Conservation (phyloP, 345 rosid genomes). For the Crucihimalaya himalaica region DNA sequence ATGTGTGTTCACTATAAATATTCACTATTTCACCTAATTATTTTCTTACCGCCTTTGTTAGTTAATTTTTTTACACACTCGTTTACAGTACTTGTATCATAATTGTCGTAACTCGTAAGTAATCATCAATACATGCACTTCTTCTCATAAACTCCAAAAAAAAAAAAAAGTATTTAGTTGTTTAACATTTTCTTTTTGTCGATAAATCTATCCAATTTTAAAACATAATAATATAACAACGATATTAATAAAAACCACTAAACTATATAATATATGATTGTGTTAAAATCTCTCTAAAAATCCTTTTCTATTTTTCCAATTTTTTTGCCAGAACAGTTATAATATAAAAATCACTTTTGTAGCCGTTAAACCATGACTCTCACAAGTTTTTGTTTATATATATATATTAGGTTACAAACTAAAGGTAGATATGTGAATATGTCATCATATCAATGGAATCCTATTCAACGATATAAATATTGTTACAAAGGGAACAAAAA, state of each 20-base stretch:
- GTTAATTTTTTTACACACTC: background rate
- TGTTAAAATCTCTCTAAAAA: background rate
- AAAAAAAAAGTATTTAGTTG: background rate
- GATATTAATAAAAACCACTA: background rate
- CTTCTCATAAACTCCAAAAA: background rate
- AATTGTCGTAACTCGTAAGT: background rate
- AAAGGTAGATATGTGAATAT: conserved; percentile 5
- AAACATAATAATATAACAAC: background rate
- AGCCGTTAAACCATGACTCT: conserved; percentile 24
- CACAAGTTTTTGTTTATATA: background rate
- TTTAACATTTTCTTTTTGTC: background rate
- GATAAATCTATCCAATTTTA: background rate
- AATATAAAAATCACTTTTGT: background rate
- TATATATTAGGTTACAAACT: background rate
- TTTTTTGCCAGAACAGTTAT: background rate
- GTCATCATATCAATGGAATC: conserved; percentile 3
- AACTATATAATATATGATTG: background rate
- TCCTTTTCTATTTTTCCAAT: background rate
- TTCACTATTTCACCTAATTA: conserved; percentile 25
- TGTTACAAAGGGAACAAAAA: background rate
- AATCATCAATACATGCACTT: background rate
- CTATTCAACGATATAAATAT: background rate
- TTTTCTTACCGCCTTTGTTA: background rate
- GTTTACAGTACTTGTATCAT: background rate
- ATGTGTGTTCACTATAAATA: background rate